phyloP scores from a whole-genome alignment of 2,329 filamentous ascomycete species.

The Diatrype stigma region DNA sequence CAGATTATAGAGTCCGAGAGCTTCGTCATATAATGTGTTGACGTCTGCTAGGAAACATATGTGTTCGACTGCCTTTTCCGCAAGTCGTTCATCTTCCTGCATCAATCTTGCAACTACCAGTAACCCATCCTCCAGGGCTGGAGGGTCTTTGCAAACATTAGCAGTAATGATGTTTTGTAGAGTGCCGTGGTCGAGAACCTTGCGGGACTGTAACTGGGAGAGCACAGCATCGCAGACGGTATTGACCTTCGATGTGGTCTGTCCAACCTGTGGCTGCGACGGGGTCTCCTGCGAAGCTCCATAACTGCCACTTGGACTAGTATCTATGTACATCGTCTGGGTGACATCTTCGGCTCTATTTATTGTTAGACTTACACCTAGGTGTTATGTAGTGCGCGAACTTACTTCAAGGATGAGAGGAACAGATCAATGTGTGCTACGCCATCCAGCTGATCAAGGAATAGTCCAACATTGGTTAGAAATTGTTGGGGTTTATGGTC shows the following conservation, averaged over 20 bases:
- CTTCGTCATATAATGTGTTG: conserved; percentile 85
- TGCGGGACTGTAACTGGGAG: conserved; percentile 56
- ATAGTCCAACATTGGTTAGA: conserved; percentile 67
- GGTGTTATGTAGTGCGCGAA: neutral
- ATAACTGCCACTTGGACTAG: conserved; percentile 45
- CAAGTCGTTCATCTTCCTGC: conserved; percentile 63
- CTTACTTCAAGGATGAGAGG: conserved; percentile 75
- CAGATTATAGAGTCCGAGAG: conserved; percentile 85
- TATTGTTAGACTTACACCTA: conserved; percentile 22
- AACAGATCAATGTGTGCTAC: conserved; percentile 85
- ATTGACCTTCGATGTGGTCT: conserved; percentile 66
- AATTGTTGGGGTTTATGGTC: conserved; percentile 90
- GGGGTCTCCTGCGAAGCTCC: conserved; percentile 10
- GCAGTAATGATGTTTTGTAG: conserved; percentile 92
- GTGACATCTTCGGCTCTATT: conserved; percentile 83
- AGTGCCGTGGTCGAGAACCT: conserved; percentile 48
- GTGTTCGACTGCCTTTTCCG: conserved; percentile 88
- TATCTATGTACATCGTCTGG: conserved; percentile 89
- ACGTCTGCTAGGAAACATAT: conserved; percentile 97
- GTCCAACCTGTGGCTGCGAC: conserved; percentile 3
- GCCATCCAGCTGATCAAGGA: conserved; percentile 80
- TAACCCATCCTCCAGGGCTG: conserved; percentile 83
- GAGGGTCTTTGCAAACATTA: conserved; percentile 88
- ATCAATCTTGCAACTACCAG: conserved; percentile 71
- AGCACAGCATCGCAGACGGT: conserved; percentile 83